phyloP scores from a whole-genome alignment of 1,284 basidiomycete genomes.

The Pseudozyma sp. region DNA sequence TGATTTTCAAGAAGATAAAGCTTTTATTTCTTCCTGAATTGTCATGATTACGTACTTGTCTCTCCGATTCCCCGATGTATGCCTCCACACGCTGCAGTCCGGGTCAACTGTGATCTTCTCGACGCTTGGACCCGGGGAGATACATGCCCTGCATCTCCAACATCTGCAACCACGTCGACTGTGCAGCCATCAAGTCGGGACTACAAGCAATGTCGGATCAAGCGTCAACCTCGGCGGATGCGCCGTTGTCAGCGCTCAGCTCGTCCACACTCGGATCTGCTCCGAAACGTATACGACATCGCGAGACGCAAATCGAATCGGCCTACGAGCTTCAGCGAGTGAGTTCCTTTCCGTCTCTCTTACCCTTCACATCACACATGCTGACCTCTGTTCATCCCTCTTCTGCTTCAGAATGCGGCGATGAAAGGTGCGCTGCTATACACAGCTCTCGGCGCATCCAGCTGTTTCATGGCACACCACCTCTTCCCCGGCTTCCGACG shows the following conservation, averaged over 20 bases:
- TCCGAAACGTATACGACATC: conserved; percentile 52
- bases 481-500: conserved; percentile 59
- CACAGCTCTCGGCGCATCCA: conserved; percentile 49
- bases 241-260: conserved; percentile 32
- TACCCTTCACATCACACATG: not conserved
- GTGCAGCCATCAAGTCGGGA: not conserved
- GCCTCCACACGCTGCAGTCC: conserved; percentile 23
- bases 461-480: conserved; percentile 55
- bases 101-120: not conserved
- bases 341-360: conserved; percentile 7
- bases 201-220: conserved; percentile 13
- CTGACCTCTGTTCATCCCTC: not conserved
- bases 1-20: conserved; percentile 16
- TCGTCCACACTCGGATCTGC: conserved; percentile 35
- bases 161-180: not conserved
- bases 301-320: conserved; percentile 55
- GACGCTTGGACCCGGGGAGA: not conserved
- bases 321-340: conserved; percentile 62
- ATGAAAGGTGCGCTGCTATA: conserved; percentile 54
- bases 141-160: not conserved
- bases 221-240: conserved; percentile 10
- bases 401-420: conserved; percentile 48
- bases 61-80: conserved; percentile 1
- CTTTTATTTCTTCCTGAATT: not conserved
- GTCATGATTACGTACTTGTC: conserved; percentile 33